Base-by-base conservation (phyloP, 2,329 filamentous ascomycete genomes). In the Exophiala oligosperma region DNA sequence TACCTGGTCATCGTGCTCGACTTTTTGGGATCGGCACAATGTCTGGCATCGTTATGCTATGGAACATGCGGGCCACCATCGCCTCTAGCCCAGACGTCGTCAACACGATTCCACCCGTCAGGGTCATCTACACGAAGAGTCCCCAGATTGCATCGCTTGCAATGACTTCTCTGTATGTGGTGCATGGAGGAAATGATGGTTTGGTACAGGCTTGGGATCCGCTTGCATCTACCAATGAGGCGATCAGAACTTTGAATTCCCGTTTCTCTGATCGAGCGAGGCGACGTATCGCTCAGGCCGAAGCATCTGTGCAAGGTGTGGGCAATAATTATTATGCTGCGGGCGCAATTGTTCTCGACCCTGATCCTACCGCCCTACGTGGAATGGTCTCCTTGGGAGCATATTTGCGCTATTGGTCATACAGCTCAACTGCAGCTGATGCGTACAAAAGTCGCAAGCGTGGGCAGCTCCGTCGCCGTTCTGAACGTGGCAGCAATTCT, bases 171-270 rank as follows among this genome's bases (percentile, higher is more conserved):
- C 78, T 99, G 14, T 95, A 96, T 70, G 76, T 99, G 14, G 89
- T 97, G 5, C 91, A 96, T 71, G 94, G 94, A 50, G 94, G 94
- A 26, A 96, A 90, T 65, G 94, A 99, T 74, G 93, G 94, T 0
- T 83, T 97, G 2, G 93, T 96, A 3, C 94, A 97, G 72, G 90
- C 92, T 4, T 99, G 94, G 94, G 94, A 99, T 76, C 90, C 90
- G n/a, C 78, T 99, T 48, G 91, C 88, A 1, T 97, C 93, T 1
- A 89, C 83, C 0, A 74, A 81, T 17, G 85, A 88, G 21, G 91
- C 94, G 0, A 83, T 97, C 52, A 86, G 92, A 40, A 97, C 92
- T 0, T 79, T 99, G 54, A 92, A 96, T 70, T 91, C 91, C 2
- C 86, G 89, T 12, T 92, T 93, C 64, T 90, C 90, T 1, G 88